phyloP scores from a whole-genome alignment of 1,284 basidiomycete species.

The Pyrrhoderma noxium region DNA sequence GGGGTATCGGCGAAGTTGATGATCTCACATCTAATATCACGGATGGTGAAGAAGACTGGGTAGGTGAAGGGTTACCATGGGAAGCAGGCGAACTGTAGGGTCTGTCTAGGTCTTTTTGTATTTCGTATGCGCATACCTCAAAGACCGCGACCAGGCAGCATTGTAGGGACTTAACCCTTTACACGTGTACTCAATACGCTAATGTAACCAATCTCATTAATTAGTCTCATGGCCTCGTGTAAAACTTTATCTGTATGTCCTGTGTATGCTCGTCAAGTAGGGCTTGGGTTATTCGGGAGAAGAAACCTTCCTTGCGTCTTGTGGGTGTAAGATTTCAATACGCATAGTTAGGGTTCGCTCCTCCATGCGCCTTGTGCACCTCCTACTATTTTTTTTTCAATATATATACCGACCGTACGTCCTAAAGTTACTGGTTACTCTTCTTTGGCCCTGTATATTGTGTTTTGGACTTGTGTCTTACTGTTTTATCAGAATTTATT shows the following conservation, averaged over 20 bases:
- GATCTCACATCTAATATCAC: constrained; percentile 28
- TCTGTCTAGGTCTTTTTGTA: constrained; percentile 2
- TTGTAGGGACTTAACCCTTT: constrained; percentile 5
- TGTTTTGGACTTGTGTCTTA: background rate
- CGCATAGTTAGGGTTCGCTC: background rate
- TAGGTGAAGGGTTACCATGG: constrained; percentile 74
- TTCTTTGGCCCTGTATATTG: no score
- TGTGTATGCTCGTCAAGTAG: background rate
- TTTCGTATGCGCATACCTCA: constrained; percentile 4
- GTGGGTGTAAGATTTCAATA: background rate
- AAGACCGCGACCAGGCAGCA: background rate
- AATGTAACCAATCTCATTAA: constrained; percentile 15
- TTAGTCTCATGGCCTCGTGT: constrained; percentile 4
- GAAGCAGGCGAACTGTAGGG: constrained; percentile 51
- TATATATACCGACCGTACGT: no score
- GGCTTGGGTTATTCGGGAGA: background rate
- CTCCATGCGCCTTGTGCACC: background rate
- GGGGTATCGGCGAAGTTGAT: constrained; percentile 64
- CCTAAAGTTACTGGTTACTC: no score
- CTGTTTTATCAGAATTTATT: background rate
- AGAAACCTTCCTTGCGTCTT: background rate
- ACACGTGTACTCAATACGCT: constrained; percentile 13
- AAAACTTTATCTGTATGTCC: background rate
- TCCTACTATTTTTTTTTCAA: no score
- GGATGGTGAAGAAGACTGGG: constrained; percentile 70